These are phyloP conservation scores for Escovopsis sp. DNA, from an alignment of 2,329 filamentous ascomycete genomes.

Conservation along the genomic window DNA sequence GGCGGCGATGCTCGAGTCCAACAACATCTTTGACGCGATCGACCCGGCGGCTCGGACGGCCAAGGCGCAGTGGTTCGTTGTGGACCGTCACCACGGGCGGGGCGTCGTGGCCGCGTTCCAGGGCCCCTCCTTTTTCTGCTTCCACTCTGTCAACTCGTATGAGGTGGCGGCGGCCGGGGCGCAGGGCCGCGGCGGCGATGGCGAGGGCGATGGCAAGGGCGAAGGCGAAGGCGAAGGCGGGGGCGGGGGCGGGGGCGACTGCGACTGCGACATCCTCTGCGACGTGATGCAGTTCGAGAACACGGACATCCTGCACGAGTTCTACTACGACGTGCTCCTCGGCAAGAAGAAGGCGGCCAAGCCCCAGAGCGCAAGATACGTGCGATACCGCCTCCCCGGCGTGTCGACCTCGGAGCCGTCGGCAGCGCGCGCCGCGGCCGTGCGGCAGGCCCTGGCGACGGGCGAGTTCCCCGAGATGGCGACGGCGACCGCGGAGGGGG, in stretches of 20 bases:
- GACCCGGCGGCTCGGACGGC: constrained; percentile 37
- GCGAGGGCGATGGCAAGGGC: constrained; percentile 15
- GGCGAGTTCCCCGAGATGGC: background rate
- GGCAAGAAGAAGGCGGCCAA: background rate
- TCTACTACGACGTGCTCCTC: constrained; percentile 47
- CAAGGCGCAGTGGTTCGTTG: constrained; percentile 49
- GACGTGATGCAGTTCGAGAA: constrained; percentile 47
- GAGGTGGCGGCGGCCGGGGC: constrained; percentile 28
- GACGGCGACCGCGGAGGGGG: background rate
- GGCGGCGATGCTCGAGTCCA: constrained; percentile 38
- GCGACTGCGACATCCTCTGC: constrained; percentile 30
- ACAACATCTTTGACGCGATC: constrained; percentile 50
- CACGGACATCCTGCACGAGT: constrained; percentile 40
- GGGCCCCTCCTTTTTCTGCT: constrained; percentile 50
- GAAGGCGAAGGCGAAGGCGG: background rate
- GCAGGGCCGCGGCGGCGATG: too few species aligned
- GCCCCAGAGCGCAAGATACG: background rate
- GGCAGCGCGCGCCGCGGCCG: background rate
- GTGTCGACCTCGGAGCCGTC: background rate
- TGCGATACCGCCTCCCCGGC: background rate
- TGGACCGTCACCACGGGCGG: constrained; percentile 43
- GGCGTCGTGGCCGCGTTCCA: constrained; percentile 50
- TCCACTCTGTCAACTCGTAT: constrained; percentile 59
- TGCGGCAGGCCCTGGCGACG: background rate
- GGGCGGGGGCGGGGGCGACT: constrained; percentile 15